These are phyloP conservation scores for Chalciporus sp. DNA, from an alignment of 1,284 basidiomycete species.

Conservation along the genomic window DNA sequence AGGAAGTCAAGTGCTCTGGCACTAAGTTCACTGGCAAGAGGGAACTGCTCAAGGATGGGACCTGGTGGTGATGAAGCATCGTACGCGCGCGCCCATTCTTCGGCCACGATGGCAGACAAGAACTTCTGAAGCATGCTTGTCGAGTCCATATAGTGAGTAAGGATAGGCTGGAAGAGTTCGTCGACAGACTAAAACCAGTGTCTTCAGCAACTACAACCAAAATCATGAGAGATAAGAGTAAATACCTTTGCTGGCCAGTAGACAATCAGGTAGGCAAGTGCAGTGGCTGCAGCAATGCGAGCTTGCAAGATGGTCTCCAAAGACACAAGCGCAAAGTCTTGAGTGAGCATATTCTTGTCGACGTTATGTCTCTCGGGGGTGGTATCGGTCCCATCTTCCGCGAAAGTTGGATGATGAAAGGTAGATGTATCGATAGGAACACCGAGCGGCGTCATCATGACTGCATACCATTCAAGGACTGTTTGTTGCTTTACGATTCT, in stretches of 20 bases:
- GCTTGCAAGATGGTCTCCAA: conserved; percentile 83
- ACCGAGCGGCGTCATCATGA: conserved; percentile 92
- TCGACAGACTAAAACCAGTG: conserved; percentile 45
- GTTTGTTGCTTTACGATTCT: conserved; percentile 53
- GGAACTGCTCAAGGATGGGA: conserved; percentile 55
- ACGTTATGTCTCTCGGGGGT: conserved; percentile 83
- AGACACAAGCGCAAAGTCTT: conserved; percentile 86
- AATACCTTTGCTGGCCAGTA: conserved; percentile 67
- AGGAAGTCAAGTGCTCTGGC: conserved; percentile 70
- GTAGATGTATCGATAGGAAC: conserved; percentile 71
- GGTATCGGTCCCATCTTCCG: conserved; percentile 45
- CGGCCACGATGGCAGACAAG: conserved; percentile 80
- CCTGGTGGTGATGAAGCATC: conserved; percentile 36
- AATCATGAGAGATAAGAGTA: background rate
- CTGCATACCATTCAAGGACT: conserved; percentile 81
- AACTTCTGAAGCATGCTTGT: conserved; percentile 92
- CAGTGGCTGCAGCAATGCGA: conserved; percentile 79
- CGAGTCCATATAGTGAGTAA: conserved; percentile 82
- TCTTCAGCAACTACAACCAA: background rate
- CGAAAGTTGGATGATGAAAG: conserved; percentile 69
- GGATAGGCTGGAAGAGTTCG: conserved; percentile 67
- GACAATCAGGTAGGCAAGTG: conserved; percentile 74
- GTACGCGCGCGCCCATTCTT: conserved; percentile 88
- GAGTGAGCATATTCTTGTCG: conserved; percentile 93
- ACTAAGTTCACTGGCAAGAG: conserved; percentile 69